A percentile compares a stretch with the other conserved stretches of the same genome.
These are phyloP conservation scores for Hemileccinum rubropunctum DNA, from an alignment of 768 basidiomycete species.

Conservation along the genomic window DNA sequence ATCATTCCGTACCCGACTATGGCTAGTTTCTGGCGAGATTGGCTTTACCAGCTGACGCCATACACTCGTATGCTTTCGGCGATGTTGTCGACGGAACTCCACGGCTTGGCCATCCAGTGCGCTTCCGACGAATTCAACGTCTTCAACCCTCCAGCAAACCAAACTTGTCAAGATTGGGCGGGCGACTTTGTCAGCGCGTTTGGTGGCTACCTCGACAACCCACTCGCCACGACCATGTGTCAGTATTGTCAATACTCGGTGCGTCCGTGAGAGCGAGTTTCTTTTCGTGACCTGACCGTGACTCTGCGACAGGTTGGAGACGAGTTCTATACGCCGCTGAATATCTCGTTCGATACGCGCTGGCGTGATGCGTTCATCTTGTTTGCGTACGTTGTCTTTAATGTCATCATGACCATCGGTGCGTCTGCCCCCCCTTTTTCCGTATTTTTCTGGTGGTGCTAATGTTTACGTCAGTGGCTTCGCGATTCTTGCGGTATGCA, in stretches of 20 bases:
- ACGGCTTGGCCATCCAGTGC: slow-evolving; percentile 65
- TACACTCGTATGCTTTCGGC: slow-evolving; percentile 70
- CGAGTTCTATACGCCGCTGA: slow-evolving; percentile 66
- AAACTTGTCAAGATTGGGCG: slow-evolving; percentile 74
- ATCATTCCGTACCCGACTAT: slow-evolving; percentile 68
- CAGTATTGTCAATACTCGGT: slow-evolving; percentile 68
- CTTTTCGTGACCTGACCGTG: slow-evolving; percentile 3
- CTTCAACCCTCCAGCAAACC: slow-evolving; percentile 71
- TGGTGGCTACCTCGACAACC: slow-evolving; percentile 77
- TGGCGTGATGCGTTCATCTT: slow-evolving; percentile 72
- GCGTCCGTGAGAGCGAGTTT: slow-evolving; percentile 8
- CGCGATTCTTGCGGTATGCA: slow-evolving; percentile 68
- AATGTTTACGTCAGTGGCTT: slow-evolving; percentile 44
- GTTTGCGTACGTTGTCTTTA: slow-evolving; percentile 69
- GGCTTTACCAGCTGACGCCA: slow-evolving; percentile 72
- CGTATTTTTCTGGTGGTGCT: background rate
- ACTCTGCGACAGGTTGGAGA: slow-evolving; percentile 48
- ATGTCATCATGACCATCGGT: slow-evolving; percentile 59
- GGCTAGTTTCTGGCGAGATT: slow-evolving; percentile 67
- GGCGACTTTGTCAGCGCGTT: slow-evolving; percentile 54
- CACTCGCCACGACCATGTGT: slow-evolving; percentile 56
- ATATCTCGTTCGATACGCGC: slow-evolving; percentile 56
- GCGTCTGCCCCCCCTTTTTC: slow-evolving; percentile 10
- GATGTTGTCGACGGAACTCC: slow-evolving; percentile 75
- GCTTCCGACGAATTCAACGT: slow-evolving; percentile 63